phyloP scores from a whole-genome alignment of 208 protist species.

The Histomonas meleagridis region DNA sequence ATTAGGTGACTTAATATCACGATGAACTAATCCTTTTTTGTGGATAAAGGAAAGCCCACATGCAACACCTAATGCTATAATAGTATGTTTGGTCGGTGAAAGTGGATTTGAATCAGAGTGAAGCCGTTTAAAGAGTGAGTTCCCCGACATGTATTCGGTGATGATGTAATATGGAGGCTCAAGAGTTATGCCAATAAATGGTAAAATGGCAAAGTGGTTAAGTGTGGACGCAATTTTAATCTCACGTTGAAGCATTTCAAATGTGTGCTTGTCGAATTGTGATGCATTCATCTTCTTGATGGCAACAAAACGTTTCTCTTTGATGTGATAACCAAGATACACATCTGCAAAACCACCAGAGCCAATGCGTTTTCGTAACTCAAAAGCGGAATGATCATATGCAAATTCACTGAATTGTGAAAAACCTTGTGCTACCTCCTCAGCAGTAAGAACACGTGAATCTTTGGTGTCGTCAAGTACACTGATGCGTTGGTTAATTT shows the following conservation, averaged over 20 bases:
- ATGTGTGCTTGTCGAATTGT: too few relatives aligned
- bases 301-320: too few relatives aligned
- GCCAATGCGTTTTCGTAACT: not conserved
- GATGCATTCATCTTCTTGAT: too few relatives aligned
- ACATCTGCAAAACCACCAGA: not conserved
- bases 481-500: not conserved
- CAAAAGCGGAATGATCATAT: not conserved
- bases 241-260: too few relatives aligned
- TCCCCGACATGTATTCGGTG: not conserved
- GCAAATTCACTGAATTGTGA: not conserved
- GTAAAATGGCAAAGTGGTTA: too few relatives aligned
- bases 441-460: not conserved
- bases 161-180: constrained; percentile 20
- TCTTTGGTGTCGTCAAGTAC: not conserved
- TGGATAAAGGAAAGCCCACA: not conserved
- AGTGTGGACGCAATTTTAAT: too few relatives aligned
- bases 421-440: not conserved
- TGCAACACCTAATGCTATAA: not conserved
- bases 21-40: not conserved
- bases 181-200: not conserved
- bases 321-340: not conserved
- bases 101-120: not conserved
- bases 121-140: not conserved
- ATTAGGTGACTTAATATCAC: not conserved
- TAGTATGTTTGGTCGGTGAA: not conserved